Evolutionary conservation across 2,329 filamentous ascomycete species (phyloP).

Genomic region (Cercospora sesami): DNA sequence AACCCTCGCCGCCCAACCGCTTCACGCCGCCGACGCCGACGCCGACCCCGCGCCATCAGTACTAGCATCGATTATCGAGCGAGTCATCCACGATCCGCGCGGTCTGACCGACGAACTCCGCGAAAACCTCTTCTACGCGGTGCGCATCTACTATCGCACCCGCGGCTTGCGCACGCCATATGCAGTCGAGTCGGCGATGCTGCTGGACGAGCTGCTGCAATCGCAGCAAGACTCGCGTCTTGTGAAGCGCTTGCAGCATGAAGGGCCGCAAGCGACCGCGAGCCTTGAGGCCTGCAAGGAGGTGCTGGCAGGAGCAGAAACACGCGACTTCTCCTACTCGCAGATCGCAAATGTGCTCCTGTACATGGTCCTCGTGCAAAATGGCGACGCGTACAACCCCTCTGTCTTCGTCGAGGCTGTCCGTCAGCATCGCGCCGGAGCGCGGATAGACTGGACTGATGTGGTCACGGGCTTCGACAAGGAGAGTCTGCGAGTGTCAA

Average conservation of each 20-base stretch:
- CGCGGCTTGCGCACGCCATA: constrained; percentile 66
- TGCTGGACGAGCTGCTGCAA: constrained; percentile 65
- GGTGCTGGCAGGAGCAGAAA: constrained; percentile 56
- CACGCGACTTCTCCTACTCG: constrained; percentile 71
- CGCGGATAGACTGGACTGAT: constrained; percentile 64
- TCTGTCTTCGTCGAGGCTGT: constrained; percentile 66
- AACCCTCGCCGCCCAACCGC: constrained; percentile 59
- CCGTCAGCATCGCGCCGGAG: constrained; percentile 56
- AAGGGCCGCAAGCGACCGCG: constrained; percentile 71
- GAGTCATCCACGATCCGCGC: constrained; percentile 80
- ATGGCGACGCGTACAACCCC: constrained; percentile 63
- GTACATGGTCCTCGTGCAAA: constrained; percentile 64
- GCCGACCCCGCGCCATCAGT: constrained; percentile 68
- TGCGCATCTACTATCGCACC: constrained; percentile 67
- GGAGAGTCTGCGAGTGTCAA: constrained; percentile 70
- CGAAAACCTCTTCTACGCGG: constrained; percentile 65
- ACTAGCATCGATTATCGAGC: constrained; percentile 77
- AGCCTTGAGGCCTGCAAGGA: constrained; percentile 70
- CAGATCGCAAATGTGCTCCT: constrained; percentile 80
- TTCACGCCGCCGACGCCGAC: constrained; percentile 55
- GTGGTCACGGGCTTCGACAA: constrained; percentile 81
- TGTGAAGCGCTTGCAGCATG: constrained; percentile 67
- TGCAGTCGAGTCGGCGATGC: constrained; percentile 68
- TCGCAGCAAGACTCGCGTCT: constrained; percentile 58
- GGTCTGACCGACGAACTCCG: constrained; percentile 77